Percentiles rank a stretch among this genome's conserved stretches.
Conservation (phyloP, 192 early-diverging fungal species). For the Backusella parvicylindrica region DNA sequence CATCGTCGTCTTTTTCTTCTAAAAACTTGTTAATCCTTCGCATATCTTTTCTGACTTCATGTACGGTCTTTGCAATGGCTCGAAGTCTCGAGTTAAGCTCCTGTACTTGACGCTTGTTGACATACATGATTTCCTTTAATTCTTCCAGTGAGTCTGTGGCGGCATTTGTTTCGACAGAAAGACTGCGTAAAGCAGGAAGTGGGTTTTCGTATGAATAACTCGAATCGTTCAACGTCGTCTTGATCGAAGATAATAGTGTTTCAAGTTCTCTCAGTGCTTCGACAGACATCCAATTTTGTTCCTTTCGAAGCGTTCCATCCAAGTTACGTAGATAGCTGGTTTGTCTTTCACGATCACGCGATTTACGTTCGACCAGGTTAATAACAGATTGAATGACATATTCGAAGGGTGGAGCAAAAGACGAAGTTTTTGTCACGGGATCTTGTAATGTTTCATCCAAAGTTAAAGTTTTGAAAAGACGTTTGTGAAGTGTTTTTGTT, state of each 20-base stretch:
- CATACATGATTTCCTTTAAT: slow-evolving; percentile 40
- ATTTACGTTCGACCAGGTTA: slow-evolving; percentile 23
- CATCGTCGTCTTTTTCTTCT: slow-evolving; percentile 36
- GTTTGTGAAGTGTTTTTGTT: slow-evolving; percentile 40
- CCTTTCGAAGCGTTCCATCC: slow-evolving; percentile 27
- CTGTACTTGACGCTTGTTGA: slow-evolving; percentile 36
- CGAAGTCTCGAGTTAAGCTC: slow-evolving; percentile 32
- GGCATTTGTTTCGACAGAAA: slow-evolving; percentile 23
- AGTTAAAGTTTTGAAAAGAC: slow-evolving; percentile 31
- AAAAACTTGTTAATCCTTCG: slow-evolving; percentile 32
- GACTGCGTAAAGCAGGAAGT: slow-evolving; percentile 22
- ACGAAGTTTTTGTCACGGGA: background rate
- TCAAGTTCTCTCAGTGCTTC: slow-evolving; percentile 29
- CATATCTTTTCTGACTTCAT: slow-evolving; percentile 38
- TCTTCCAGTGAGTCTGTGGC: slow-evolving; percentile 36
- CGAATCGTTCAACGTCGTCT: slow-evolving; percentile 21
- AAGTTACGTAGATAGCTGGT: slow-evolving; percentile 22
- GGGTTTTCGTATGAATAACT: slow-evolving; percentile 30
- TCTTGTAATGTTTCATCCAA: slow-evolving; percentile 28
- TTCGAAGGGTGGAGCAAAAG: slow-evolving; percentile 31
- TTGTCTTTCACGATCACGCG: slow-evolving; percentile 37
- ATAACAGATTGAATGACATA: slow-evolving; percentile 32
- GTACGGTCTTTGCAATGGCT: slow-evolving; percentile 37
- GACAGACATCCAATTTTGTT: slow-evolving; percentile 14
- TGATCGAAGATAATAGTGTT: slow-evolving; percentile 12